These are phyloP conservation scores for Ustilago esculenta DNA, from an alignment of 1,284 basidiomycete species.

Conservation along the genomic window DNA sequence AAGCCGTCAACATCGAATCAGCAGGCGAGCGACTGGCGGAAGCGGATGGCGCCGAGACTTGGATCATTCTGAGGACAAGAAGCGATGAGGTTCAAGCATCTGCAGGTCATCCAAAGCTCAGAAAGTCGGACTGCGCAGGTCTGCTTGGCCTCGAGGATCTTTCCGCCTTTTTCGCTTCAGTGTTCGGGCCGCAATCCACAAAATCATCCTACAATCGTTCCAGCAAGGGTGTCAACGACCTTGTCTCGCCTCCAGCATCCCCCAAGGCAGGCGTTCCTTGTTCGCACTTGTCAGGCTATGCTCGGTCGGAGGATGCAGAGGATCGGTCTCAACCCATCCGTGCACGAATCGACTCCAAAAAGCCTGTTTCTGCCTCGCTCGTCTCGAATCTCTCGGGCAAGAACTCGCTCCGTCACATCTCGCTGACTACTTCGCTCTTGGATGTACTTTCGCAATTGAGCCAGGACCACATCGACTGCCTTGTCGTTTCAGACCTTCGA, in stretches of 20 bases:
- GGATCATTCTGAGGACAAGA: constrained; percentile 22
- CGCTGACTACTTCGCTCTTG: constrained; percentile 13
- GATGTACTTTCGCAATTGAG: constrained; percentile 18
- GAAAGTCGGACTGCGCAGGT: constrained; percentile 25
- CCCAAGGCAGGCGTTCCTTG: constrained; percentile 3
- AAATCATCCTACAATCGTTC: neutral
- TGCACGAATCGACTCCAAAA: constrained; percentile 5
- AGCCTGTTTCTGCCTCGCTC: constrained; percentile 14
- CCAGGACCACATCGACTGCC: constrained; percentile 20
- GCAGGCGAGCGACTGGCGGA: constrained; percentile 31
- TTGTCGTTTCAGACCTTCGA: constrained; percentile 20
- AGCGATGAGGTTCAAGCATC: neutral
- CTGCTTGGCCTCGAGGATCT: constrained; percentile 42
- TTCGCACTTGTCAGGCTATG: neutral
- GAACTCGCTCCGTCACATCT: constrained; percentile 21
- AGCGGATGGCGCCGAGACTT: constrained; percentile 19
- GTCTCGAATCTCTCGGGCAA: constrained; percentile 35
- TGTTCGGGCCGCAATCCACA: constrained; percentile 25
- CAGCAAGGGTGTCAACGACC: neutral
- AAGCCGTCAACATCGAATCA: constrained; percentile 25
- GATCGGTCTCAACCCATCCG: constrained; percentile 7
- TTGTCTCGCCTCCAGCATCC: constrained; percentile 34
- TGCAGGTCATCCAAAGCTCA: constrained; percentile 8
- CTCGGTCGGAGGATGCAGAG: neutral
- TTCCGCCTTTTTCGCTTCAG: constrained; percentile 30